phyloP scores from a whole-genome alignment of 208 protist genomes.

The Tritrichomonas foetus region DNA sequence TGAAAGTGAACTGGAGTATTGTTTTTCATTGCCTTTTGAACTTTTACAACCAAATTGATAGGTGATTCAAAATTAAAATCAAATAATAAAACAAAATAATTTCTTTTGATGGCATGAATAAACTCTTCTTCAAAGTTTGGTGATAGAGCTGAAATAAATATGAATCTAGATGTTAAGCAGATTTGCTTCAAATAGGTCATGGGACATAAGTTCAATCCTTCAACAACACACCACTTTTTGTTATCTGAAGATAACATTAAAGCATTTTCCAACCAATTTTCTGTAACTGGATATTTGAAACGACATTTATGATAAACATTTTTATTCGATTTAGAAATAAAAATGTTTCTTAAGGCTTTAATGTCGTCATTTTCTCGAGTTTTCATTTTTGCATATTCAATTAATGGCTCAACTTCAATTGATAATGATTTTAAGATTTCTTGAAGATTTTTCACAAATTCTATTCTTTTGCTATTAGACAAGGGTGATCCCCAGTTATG shows the following conservation, averaged over 20 bases:
- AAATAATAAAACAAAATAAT: neutral
- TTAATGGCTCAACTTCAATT: neutral
- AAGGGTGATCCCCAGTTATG: neutral
- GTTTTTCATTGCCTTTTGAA: too few relatives aligned
- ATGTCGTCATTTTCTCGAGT: neutral
- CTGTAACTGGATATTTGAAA: neutral
- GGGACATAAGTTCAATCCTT: neutral
- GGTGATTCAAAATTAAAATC: neutral
- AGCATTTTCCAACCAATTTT: neutral
- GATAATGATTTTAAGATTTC: neutral
- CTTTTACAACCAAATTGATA: neutral
- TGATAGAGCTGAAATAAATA: neutral
- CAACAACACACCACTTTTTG: neutral
- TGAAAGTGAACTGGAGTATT: too few relatives aligned
- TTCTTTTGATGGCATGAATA: neutral
- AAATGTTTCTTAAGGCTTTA: neutral
- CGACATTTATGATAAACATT: too few relatives aligned
- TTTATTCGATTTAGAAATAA: too few relatives aligned
- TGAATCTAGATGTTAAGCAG: neutral
- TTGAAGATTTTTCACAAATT: neutral
- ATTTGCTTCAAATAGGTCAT: neutral
- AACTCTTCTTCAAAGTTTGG: neutral
- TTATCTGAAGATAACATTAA: neutral
- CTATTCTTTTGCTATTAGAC: neutral
- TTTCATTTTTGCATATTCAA: neutral